A percentile compares a stretch with the other conserved stretches of the same genome.
phyloP scores from a whole-genome alignment of 305 asterid genomes.

The Fraxinus ornus region DNA sequence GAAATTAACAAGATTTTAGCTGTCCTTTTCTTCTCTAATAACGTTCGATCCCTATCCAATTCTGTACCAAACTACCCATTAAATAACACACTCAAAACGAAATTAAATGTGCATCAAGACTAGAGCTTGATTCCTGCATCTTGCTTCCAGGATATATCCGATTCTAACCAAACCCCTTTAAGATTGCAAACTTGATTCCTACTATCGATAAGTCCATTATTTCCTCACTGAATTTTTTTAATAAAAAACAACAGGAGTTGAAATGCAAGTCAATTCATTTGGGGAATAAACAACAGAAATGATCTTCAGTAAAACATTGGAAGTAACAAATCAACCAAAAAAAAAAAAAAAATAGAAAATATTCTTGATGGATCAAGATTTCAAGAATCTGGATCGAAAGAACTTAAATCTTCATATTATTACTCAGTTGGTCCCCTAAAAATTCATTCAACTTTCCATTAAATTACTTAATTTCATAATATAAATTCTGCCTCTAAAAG shows the following conservation, averaged over 20 bases:
- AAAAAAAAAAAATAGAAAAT: background rate
- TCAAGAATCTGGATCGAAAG: conserved; percentile 1
- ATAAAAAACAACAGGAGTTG: background rate
- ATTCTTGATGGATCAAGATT: background rate
- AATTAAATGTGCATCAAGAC: background rate
- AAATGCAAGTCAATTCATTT: background rate
- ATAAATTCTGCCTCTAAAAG: background rate
- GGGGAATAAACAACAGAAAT: conserved; percentile 21
- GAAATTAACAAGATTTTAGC: background rate
- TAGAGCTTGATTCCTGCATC: background rate
- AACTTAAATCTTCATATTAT: background rate
- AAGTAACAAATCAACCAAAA: conserved; percentile 1
- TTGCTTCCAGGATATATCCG: background rate
- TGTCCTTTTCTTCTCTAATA: background rate
- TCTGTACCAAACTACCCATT: background rate
- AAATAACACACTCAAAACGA: background rate
- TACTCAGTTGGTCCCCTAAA: background rate
- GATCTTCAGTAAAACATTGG: conserved; percentile 7
- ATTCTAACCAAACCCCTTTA: background rate
- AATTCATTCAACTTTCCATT: conserved; percentile 14
- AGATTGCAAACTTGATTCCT: background rate
- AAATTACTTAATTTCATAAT: background rate
- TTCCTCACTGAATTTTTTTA: background rate
- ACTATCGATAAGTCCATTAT: background rate
- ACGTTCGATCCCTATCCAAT: background rate